Percentiles rank a stretch among this genome's conserved stretches.
Evolutionary conservation across 768 basidiomycete species (phyloP).

Genomic region (Neoboletus brunneissimus): DNA sequence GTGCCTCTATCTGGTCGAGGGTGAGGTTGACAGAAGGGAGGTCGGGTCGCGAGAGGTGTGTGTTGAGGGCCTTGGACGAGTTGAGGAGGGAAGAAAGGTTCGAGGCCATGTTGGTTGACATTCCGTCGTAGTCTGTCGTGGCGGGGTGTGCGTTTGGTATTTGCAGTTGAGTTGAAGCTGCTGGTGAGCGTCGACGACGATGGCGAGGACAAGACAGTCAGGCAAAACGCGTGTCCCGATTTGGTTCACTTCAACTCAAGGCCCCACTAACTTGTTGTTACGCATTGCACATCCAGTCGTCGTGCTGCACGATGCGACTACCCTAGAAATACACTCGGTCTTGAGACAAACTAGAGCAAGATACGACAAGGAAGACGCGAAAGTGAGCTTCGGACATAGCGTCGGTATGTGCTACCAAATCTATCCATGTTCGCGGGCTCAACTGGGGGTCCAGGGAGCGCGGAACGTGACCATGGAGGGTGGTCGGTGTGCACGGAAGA

Average conservation of each 20-base stretch:
- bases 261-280: too few species aligned
- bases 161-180: not conserved
- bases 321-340: too few species aligned
- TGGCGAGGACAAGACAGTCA: not conserved
- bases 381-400: too few species aligned
- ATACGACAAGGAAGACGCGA: too few species aligned
- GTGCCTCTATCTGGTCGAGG: conserved; percentile 92
- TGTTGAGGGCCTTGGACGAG: conserved; percentile 69
- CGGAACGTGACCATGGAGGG: too few species aligned
- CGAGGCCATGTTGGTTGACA: conserved; percentile 26
- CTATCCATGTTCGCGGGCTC: not conserved
- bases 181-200: not conserved
- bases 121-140: not conserved
- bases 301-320: too few species aligned
- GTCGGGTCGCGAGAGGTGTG: conserved; percentile 75
- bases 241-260: not conserved
- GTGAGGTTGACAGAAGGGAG: conserved; percentile 87
- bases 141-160: not conserved
- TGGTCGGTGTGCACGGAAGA: too few species aligned
- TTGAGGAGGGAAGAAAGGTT: conserved; percentile 71
- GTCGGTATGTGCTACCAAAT: not conserved
- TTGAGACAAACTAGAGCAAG: too few species aligned
- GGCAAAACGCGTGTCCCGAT: not conserved
- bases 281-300: too few species aligned
- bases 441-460: too few species aligned